Evolutionary conservation across 305 asterid species (phyloP).

Genomic region (Fraxinus nigra): DNA sequence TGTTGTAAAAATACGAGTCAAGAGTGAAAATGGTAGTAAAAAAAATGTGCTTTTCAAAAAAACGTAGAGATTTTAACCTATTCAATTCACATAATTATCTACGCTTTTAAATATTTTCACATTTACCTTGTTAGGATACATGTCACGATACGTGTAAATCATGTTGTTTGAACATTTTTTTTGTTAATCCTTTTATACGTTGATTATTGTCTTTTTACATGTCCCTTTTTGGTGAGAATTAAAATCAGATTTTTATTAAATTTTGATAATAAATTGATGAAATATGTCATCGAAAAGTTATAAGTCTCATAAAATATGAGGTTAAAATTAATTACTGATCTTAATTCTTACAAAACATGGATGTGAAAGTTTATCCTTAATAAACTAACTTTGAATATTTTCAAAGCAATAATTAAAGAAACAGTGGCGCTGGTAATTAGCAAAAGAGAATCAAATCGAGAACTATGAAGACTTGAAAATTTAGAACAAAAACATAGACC

Average conservation of each 20-base stretch:
- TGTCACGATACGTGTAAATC: background rate
- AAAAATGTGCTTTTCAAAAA: background rate
- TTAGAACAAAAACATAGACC: background rate
- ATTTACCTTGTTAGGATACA: background rate
- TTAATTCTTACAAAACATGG: background rate
- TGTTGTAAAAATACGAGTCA: background rate
- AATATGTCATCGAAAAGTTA: background rate
- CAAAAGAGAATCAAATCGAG: slow-evolving; percentile 8
- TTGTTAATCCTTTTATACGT: background rate
- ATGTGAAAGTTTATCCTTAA: background rate
- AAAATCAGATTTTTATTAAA: too few relatives aligned
- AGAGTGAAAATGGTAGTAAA: background rate
- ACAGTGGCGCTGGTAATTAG: background rate
- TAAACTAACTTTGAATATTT: slow-evolving; percentile 11
- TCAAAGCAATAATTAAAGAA: slow-evolving; percentile 10
- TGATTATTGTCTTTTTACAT: background rate
- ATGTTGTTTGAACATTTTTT: too few relatives aligned
- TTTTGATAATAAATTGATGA: background rate
- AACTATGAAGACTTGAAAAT: slow-evolving; percentile 11
- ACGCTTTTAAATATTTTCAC: background rate
- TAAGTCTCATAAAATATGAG: too few relatives aligned
- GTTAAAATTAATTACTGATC: too few relatives aligned
- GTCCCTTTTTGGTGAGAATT: too few relatives aligned
- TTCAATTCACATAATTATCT: background rate
- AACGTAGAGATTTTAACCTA: background rate